Evolutionary conservation across 2,329 filamentous ascomycete genomes (phyloP).

Genomic region (Metarhizium guizhouense): DNA sequence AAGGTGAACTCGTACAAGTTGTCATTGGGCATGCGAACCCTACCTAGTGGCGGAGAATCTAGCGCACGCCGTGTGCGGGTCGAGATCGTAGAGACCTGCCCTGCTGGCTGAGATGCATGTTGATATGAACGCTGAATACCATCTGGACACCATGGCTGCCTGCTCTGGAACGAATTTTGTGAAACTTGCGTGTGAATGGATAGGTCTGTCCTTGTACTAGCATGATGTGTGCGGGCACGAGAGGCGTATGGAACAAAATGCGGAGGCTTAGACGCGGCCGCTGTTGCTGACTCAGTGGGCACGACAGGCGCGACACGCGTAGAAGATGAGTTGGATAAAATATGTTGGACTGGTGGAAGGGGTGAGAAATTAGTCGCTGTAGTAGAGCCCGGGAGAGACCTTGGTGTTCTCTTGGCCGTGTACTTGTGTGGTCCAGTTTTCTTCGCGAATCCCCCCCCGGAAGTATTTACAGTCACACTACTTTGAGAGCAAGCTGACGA

Average conservation of each 20-base stretch:
- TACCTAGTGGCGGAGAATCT: neutral
- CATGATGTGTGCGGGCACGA: neutral
- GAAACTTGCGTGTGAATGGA: neutral
- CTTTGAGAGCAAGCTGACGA: neutral
- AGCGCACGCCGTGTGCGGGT: neutral
- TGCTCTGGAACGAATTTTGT: neutral
- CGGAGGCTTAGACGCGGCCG: neutral
- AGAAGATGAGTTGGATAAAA: neutral
- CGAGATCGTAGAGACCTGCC: neutral
- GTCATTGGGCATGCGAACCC: neutral
- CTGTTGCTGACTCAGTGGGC: neutral
- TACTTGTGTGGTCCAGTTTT: neutral
- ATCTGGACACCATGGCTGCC: neutral
- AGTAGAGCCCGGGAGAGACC: neutral
- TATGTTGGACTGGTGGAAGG: neutral
- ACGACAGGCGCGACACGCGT: too few relatives aligned
- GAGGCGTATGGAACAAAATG: neutral
- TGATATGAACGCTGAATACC: neutral
- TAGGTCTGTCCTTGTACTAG: neutral
- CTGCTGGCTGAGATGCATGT: neutral
- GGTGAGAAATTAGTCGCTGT: neutral
- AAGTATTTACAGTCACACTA: neutral
- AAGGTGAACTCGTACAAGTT: neutral
- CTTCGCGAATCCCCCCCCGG: neutral
- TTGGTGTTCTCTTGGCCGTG: slow-evolving; percentile 6